A percentile compares a stretch with the other conserved stretches of the same genome.
Conservation (phyloP, 176 grass and related monocot genomes). For the Panicum miliaceum region DNA sequence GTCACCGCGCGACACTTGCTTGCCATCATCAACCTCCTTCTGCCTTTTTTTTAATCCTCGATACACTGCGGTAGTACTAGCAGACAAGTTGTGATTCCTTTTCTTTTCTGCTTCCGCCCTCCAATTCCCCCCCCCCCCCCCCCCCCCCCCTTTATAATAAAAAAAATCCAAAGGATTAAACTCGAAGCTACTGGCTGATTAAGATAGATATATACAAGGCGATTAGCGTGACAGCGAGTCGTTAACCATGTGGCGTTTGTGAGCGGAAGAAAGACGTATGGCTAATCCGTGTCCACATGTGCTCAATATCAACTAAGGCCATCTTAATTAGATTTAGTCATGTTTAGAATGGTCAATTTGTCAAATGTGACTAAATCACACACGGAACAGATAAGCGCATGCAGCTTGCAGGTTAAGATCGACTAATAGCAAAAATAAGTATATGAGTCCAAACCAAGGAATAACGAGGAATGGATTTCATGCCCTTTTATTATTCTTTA, state of each 20-base stretch:
- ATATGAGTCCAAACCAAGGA: not conserved
- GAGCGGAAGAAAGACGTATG: conserved; percentile 5
- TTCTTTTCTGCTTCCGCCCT: not conserved
- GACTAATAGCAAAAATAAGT: not conserved
- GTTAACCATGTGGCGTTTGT: not conserved
- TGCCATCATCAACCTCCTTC: conserved; percentile 24
- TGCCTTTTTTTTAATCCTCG: not conserved
- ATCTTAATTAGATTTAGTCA: not conserved
- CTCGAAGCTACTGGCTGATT: conserved; percentile 17
- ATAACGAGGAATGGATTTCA: not conserved
- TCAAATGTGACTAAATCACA: not conserved
- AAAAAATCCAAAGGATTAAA: not conserved
- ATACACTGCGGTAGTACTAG: not conserved
- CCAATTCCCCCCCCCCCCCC: not conserved
- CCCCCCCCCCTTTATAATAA: not conserved
- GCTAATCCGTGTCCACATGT: conserved; percentile 40
- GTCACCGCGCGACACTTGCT: conserved; percentile 31
- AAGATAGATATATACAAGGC: conserved; percentile 1
- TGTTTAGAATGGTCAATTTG: not conserved
- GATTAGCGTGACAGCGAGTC: conserved; percentile 22
- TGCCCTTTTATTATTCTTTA: not conserved
- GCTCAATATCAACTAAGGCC: not conserved
- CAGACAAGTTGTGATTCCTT: not conserved
- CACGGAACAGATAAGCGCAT: not conserved
- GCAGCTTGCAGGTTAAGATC: not conserved